Evolutionary conservation across 257 asterid species (phyloP).

Genomic region (Forsythia viridissima): DNA sequence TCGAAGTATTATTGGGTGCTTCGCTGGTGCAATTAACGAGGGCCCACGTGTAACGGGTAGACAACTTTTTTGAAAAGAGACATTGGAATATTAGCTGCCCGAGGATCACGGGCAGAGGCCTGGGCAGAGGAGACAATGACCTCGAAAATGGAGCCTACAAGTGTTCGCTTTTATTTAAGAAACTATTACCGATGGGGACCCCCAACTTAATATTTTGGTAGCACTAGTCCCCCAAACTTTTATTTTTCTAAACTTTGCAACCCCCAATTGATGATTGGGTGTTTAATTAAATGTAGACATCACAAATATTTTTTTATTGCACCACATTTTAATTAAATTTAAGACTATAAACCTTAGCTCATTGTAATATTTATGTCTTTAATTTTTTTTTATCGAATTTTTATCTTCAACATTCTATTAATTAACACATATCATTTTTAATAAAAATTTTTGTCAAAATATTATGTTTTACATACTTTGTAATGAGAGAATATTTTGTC

Average conservation of each 20-base stretch:
- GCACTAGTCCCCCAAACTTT: not conserved
- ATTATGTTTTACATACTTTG: too few relatives aligned
- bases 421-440: too few relatives aligned
- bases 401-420: too few relatives aligned
- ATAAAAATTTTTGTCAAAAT: too few relatives aligned
- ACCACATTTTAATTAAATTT: too few relatives aligned
- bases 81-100: not conserved
- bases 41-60: not conserved
- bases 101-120: not conserved
- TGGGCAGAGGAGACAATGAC: not conserved
- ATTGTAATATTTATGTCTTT: too few relatives aligned
- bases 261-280: not conserved
- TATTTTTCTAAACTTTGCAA: too few relatives aligned
- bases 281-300: too few relatives aligned
- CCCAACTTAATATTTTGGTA: not conserved
- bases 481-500: too few relatives aligned
- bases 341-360: too few relatives aligned
- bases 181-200: not conserved
- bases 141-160: not conserved
- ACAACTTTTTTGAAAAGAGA: not conserved
- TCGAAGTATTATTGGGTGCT: not conserved
- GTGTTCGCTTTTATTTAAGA: not conserved
- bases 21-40: not conserved
- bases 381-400: too few relatives aligned
- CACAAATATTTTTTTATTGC: too few relatives aligned